Conservation (phyloP, 805 yeast genomes). For the Debaryomyces prosopidis region DNA sequence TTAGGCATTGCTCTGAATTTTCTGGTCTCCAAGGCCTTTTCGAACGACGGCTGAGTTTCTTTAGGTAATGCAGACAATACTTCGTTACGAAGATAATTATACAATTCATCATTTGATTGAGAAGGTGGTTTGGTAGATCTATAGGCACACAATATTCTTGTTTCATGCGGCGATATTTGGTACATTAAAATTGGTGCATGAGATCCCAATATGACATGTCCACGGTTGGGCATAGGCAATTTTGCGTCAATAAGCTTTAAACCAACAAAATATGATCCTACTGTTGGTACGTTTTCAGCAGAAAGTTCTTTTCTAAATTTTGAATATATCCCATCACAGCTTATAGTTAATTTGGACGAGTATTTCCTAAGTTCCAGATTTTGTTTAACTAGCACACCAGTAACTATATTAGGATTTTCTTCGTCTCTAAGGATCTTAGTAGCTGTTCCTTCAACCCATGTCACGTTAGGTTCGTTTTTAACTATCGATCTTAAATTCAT, state of each 20-base stretch:
- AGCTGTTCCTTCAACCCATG: constrained; percentile 83
- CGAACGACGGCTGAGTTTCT: constrained; percentile 64
- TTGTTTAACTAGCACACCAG: constrained; percentile 70
- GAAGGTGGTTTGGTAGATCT: constrained; percentile 75
- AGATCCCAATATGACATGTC: constrained; percentile 85
- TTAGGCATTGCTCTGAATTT: constrained; percentile 89
- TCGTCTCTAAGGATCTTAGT: constrained; percentile 59
- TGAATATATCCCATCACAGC: constrained; percentile 94
- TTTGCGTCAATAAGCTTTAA: constrained; percentile 70
- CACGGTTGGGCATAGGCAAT: constrained; percentile 74
- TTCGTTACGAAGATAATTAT: constrained; percentile 55
- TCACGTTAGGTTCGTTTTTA: constrained; percentile 67
- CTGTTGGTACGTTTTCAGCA: constrained; percentile 58
- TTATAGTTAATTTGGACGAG: constrained; percentile 67
- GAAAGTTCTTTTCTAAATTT: constrained; percentile 79
- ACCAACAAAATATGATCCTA: constrained; percentile 87
- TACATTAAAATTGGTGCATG: constrained; percentile 89
- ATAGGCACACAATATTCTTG: constrained; percentile 88
- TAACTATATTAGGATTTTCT: constrained; percentile 49
- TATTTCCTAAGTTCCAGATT: constrained; percentile 40
- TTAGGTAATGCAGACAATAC: constrained; percentile 74
- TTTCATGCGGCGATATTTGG: constrained; percentile 79
- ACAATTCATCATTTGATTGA: constrained; percentile 52
- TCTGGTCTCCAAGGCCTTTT: constrained; percentile 52
- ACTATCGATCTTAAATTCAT: constrained; percentile 74